Evolutionary conservation across 148 eudicot genomes (phyloP), one percentile per base, ranked within the genome.

Genomic region (Rhododendron griersonianum): DNA sequence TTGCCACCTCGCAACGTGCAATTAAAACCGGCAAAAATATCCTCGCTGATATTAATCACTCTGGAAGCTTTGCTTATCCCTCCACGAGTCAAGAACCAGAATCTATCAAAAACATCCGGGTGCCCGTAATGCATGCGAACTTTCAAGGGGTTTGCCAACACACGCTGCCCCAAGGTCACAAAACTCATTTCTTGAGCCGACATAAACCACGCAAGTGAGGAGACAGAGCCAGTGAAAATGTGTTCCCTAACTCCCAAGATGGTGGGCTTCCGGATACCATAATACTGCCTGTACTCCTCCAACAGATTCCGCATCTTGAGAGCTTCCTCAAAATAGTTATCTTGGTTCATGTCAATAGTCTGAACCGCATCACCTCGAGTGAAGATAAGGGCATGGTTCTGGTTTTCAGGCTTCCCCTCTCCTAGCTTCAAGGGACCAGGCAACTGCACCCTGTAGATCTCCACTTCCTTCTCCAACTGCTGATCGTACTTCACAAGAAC

Each of bases 331-430:
- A 96, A 96, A 89, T 95, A 96, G 89, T 91, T 95, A 87, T 96
- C 99, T 88, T 96, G 99, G 89, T 96, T 96, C 99, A 96, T 96
- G 85, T 96, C 99, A 88, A 96, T 96, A 2, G 99, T 95, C 91
- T 96, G 99, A 81, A 95, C 91, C 8, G 98, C 99, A 94, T 96
- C 98, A 45, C 99, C 99, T 78, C 99, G 91, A 53, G 96, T 96
- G 88, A 95, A 96, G 8, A 96, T 96, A 81, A 94, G 75, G 57
- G 99, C 98, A 92, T 95, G 98, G 90, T 96, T 96, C 88, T 96
- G 99, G 89, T 96, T 96, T 87, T 96, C 99, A 15, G 99, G 99
- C 84, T 96, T 96, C 77, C 98, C 98, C 92, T 96, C 99, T 86
- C 99, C 99, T 55, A 96, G 92, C 90, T 96, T 96, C 75, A 96